Evolutionary conservation across 2,329 filamentous ascomycete species (phyloP).

Genomic region (Ilyonectria mors-panacis): DNA sequence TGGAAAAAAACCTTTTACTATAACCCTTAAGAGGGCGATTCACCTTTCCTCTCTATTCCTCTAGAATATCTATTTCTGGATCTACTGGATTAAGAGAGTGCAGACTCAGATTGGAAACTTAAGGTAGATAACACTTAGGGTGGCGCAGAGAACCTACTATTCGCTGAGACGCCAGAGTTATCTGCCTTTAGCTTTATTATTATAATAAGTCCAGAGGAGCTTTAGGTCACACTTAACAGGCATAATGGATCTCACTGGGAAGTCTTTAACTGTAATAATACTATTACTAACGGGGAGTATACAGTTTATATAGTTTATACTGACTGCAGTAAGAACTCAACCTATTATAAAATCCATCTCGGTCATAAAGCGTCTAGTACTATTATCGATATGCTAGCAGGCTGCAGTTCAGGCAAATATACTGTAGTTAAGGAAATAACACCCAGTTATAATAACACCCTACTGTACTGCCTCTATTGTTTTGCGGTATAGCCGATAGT

Average conservation of each 20-base stretch:
- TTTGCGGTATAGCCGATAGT: neutral
- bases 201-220: constrained; percentile 50
- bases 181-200: constrained; percentile 52
- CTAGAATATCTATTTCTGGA: constrained; percentile 54
- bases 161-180: constrained; percentile 46
- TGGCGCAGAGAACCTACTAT: constrained; percentile 24
- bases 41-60: constrained; percentile 53
- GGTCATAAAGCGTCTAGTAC: constrained; percentile 56
- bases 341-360: constrained; percentile 55
- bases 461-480: neutral
- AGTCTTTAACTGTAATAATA: constrained; percentile 55
- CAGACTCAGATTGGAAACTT: constrained; percentile 51
- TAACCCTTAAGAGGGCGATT: constrained; percentile 43
- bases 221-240: constrained; percentile 55
- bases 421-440: constrained; percentile 54
- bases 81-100: constrained; percentile 49
- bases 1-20: constrained; percentile 53
- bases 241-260: constrained; percentile 63
- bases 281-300: constrained; percentile 47
- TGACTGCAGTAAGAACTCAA: constrained; percentile 51
- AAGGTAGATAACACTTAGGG: constrained; percentile 49
- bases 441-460: constrained; percentile 5
- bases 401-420: constrained; percentile 58
- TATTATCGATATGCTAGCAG: constrained; percentile 57
- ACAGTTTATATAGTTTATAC: constrained; percentile 56